phyloP scores from a whole-genome alignment of 2,329 filamentous ascomycete species.

The Botrytis galanthina region DNA sequence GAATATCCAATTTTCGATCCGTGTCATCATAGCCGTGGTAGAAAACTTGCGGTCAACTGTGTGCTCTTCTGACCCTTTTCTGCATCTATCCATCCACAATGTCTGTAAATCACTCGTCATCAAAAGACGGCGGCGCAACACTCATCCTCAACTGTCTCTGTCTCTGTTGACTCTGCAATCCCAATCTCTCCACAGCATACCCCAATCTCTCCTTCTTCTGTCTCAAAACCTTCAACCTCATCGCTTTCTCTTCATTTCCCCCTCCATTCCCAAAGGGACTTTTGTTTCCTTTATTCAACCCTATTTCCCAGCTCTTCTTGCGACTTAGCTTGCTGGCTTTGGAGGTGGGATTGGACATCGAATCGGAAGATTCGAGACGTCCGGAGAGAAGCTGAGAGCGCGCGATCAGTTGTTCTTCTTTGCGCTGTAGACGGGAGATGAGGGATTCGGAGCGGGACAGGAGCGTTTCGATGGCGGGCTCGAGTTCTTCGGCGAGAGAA shows the following conservation, averaged over 20 bases:
- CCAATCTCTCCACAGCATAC: conserved; percentile 67
- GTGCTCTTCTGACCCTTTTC: too few relatives aligned
- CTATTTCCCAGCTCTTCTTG: conserved; percentile 40
- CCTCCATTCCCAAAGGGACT: conserved; percentile 20
- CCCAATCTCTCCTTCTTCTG: conserved; percentile 70
- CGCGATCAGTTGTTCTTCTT: conserved; percentile 63
- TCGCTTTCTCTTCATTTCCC: conserved; percentile 30
- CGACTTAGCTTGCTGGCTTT: conserved; percentile 30
- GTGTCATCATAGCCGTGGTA: background rate
- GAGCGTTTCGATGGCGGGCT: conserved; percentile 66
- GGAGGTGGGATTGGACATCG: conserved; percentile 30
- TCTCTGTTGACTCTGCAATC: conserved; percentile 64
- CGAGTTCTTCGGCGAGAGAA: conserved; percentile 64
- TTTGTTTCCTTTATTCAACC: background rate
- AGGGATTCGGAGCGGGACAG: conserved; percentile 61
- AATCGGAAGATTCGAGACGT: conserved; percentile 44
- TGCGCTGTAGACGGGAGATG: conserved; percentile 63
- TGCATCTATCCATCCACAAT: background rate
- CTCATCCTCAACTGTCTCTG: conserved; percentile 71
- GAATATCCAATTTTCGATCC: background rate
- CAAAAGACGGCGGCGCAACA: conserved; percentile 48
- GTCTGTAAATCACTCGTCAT: background rate
- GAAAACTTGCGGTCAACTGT: background rate
- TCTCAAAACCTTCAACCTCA: conserved; percentile 58
- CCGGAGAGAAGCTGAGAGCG: conserved; percentile 67